Base-by-base conservation (phyloP, 441 rosid species). In the Erodium trifolium region DNA sequence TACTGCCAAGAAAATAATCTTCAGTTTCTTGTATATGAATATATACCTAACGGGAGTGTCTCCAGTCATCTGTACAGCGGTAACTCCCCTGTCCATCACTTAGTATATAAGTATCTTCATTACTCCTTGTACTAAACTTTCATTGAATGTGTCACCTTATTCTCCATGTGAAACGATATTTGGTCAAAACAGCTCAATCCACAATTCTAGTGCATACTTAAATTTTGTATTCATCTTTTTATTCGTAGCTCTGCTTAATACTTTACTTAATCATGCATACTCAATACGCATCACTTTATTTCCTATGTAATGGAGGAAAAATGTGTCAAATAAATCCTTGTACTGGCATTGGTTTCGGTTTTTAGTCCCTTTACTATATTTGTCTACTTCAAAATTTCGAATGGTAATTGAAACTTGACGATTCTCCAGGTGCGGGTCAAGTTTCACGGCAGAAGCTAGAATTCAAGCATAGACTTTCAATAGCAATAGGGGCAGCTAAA, bases 1-100 rank as follows among this genome's bases (percentile, higher is more conserved):
- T 88, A 81, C 77, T 86, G 89, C 72, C 93, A 88, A 82, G 87
- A 86, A 76, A 82, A 81, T 72, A 82, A 85, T 78, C 82, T 78
- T 2, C 93, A 88, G 73, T 84, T 84, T 78, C 91, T 88, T 64
- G 78, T 88, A 64, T 81, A 83, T 37, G 93, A 86, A 76, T 86
- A 88, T 76, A 75, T 86, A 82, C 93, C 93, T 65, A 86, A 86
- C 70, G 93, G 93, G 71, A 88, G 93, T 66, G 91, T 88, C 83
- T 88, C 93, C 79, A 80, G 85, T 77, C 93, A 88, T 82, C 79
- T 88, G 83, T 86, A 86, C 18, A n/a, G 60, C 74, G 91, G 91
- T 88, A 88, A 82, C 86, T 82, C 86, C 77, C 88, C 63, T 4
- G 51, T 45, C 51, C n/a, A 10, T 45, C 1, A 37, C 41, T 37